phyloP scores from a whole-genome alignment of 176 grass and related monocot genomes.

The Hsuehochloa calcarea region DNA sequence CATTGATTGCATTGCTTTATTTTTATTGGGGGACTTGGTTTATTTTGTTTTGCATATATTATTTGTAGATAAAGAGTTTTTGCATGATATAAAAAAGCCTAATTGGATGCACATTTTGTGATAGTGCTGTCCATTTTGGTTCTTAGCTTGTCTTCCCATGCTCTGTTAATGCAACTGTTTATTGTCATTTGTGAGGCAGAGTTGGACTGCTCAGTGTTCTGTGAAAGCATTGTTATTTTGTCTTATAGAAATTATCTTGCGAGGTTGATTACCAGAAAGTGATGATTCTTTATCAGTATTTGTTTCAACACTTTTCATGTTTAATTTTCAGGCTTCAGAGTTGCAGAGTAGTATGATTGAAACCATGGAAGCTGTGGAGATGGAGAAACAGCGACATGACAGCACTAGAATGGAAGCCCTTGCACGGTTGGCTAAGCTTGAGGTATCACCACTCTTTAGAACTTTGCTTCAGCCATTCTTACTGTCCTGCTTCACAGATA shows the following conservation, averaged over 20 bases:
- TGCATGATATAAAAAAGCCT: neutral
- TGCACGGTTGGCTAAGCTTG: conserved; percentile 66
- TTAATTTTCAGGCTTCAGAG: conserved; percentile 73
- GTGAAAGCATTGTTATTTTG: neutral
- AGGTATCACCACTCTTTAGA: conserved; percentile 45
- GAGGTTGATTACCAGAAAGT: conserved; percentile 14
- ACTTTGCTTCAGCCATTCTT: neutral
- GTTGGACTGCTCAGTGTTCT: no score
- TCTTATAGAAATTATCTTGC: neutral
- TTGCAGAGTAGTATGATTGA: conserved; percentile 89
- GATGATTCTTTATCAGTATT: neutral
- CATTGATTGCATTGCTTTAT: neutral
- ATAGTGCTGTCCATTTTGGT: neutral
- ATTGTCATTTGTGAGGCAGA: neutral
- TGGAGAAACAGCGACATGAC: conserved; percentile 76
- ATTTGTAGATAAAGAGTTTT: neutral
- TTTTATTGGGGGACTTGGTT: neutral
- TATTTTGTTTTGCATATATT: neutral
- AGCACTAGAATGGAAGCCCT: conserved; percentile 98
- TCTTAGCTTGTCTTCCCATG: neutral
- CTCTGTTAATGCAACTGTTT: neutral
- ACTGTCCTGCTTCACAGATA: neutral
- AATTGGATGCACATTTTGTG: neutral
- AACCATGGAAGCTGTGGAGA: conserved; percentile 87
- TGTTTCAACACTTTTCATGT: neutral